These are phyloP conservation scores for Hsuehochloa calcarea DNA, from an alignment of 176 grass and related monocot species.

Conservation along the genomic window DNA sequence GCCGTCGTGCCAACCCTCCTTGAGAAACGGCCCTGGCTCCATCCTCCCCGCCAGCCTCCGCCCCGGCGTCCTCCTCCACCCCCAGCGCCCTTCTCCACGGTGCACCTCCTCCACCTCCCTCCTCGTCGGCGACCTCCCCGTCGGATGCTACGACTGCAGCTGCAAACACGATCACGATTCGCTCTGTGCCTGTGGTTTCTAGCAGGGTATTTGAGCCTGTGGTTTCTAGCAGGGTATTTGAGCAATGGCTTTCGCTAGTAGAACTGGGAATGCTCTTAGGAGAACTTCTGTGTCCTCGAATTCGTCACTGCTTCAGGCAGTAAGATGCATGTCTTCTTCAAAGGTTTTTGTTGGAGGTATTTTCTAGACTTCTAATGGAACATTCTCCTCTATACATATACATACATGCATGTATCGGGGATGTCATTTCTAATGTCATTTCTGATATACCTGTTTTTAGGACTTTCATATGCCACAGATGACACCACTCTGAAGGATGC, in stretches of 20 bases:
- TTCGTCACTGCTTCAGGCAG: constrained; percentile 56
- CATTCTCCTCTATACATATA: neutral
- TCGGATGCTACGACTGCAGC: neutral
- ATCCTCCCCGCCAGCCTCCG: no score
- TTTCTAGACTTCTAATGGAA: neutral
- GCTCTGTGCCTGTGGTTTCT: neutral
- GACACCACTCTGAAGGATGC: constrained; percentile 62
- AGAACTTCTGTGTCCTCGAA: constrained; percentile 38
- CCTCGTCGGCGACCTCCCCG: no score
- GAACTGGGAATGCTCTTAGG: constrained; percentile 55
- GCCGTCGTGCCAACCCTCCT: no score
- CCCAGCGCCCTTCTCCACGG: no score
- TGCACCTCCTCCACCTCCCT: no score
- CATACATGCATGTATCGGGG: no score
- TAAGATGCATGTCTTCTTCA: constrained; percentile 94
- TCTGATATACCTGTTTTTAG: constrained; percentile 22
- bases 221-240: neutral
- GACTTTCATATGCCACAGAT: constrained; percentile 73
- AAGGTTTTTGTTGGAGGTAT: constrained; percentile 89
- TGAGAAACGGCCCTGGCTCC: no score
- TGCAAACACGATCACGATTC: neutral
- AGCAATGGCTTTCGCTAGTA: constrained; percentile 72
- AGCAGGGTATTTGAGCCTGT: neutral
- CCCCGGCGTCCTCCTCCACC: no score
- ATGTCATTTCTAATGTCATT: neutral